Percentiles rank a stretch among this genome's conserved stretches.
These are phyloP conservation scores for Phytophthora litchii DNA, from an alignment of 352 stramenopile genomes.

Conservation along the genomic window DNA sequence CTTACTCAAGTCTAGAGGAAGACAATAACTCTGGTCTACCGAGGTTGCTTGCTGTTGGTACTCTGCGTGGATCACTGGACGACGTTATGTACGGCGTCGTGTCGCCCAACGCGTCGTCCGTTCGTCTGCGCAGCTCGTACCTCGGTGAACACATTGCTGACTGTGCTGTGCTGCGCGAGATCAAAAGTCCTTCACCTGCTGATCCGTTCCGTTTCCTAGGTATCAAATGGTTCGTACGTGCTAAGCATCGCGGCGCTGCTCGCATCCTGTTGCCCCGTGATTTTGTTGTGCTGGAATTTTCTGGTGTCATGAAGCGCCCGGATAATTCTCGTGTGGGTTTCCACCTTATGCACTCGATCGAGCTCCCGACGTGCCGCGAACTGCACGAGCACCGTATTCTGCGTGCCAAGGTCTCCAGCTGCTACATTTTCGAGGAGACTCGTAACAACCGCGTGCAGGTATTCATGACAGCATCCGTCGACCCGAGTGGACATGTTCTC, in stretches of 20 bases:
- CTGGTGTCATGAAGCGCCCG: conserved; percentile 51
- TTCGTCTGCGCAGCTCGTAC: conserved; percentile 52
- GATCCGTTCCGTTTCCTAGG: conserved; percentile 63
- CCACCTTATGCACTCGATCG: conserved; percentile 60
- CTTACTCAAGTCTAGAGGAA: conserved; percentile 19
- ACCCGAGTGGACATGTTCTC: conserved; percentile 50
- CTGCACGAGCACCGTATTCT: conserved; percentile 44
- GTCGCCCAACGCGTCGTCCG: conserved; percentile 40
- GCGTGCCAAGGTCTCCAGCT: conserved; percentile 55
- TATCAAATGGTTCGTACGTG: conserved; percentile 65
- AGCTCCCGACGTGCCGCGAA: conserved; percentile 45
- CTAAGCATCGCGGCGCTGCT: conserved; percentile 37
- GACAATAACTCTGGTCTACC: conserved; percentile 38
- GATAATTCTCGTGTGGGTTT: conserved; percentile 56
- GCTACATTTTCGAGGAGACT: conserved; percentile 65
- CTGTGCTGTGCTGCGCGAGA: conserved; percentile 48
- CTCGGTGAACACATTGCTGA: conserved; percentile 57
- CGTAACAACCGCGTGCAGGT: conserved; percentile 56
- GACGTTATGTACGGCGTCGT: conserved; percentile 69
- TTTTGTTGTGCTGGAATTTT: conserved; percentile 63
- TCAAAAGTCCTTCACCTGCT: conserved; percentile 41
- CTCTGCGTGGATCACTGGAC: conserved; percentile 46
- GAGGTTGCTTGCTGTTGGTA: conserved; percentile 47
- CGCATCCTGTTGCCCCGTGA: conserved; percentile 52
- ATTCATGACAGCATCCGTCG: conserved; percentile 64